These are phyloP conservation scores for Opeltia flavorubescens DNA, from an alignment of 495 filamentous ascomycete genomes.

Conservation along the genomic window DNA sequence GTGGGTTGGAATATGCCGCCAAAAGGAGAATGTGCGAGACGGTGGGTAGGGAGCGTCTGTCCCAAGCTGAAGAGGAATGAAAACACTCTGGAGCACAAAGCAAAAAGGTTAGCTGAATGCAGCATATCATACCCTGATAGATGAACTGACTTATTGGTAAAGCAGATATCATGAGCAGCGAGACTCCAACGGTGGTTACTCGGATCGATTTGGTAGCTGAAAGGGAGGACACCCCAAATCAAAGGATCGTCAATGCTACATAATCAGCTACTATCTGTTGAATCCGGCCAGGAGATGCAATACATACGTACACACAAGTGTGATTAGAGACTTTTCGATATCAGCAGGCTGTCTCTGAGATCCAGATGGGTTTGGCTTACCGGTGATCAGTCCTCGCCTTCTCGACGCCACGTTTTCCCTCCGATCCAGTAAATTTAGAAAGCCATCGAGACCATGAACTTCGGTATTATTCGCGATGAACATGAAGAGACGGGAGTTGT, in stretches of 20 bases:
- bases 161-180: constrained; percentile 89
- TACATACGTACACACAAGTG: constrained; percentile 75
- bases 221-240: constrained; percentile 77
- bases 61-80: constrained; percentile 66
- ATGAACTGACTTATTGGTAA: constrained; percentile 43
- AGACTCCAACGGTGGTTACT: constrained; percentile 72
- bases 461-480: constrained; percentile 34
- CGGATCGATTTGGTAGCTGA: constrained; percentile 50
- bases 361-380: constrained; percentile 29
- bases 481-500: constrained; percentile 34
- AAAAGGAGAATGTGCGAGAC: constrained; percentile 52
- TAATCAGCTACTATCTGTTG: neutral
- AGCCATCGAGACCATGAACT: constrained; percentile 56
- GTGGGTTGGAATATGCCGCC: constrained; percentile 84
- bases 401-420: constrained; percentile 54
- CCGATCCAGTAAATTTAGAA: constrained; percentile 60
- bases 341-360: neutral
- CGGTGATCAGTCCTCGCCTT: constrained; percentile 69
- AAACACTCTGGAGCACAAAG: constrained; percentile 34
- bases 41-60: constrained; percentile 81
- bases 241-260: constrained; percentile 82
- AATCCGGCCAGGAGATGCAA: constrained; percentile 5
- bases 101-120: neutral
- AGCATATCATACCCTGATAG: constrained; percentile 2
- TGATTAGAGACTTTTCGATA: constrained; percentile 70